Evolutionary conservation across 192 early-diverging fungal species (phyloP).

Genomic region (Allomyces macrogynus): DNA sequence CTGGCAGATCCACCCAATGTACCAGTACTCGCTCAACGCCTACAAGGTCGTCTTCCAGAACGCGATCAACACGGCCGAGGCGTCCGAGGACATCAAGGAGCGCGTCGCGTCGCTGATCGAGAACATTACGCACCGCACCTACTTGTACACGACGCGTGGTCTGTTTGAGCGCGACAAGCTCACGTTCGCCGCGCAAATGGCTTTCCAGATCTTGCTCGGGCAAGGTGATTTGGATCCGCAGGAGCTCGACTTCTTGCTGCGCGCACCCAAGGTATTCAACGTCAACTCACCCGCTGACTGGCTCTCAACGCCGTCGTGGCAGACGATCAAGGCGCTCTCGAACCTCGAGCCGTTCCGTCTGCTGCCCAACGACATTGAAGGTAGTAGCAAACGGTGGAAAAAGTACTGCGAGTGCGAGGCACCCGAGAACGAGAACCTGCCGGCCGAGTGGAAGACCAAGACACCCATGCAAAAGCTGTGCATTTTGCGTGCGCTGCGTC

Average conservation of each 20-base stretch:
- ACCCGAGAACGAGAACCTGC: slow-evolving; percentile 8
- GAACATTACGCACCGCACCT: slow-evolving; percentile 69
- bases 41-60: slow-evolving; percentile 81
- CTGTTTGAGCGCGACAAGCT: slow-evolving; percentile 79
- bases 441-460: slow-evolving; percentile 5
- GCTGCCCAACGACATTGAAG: slow-evolving; percentile 8
- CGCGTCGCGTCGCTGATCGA: slow-evolving; percentile 52
- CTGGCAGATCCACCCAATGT: slow-evolving; percentile 70
- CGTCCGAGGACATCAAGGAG: slow-evolving; percentile 39
- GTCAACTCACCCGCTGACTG: slow-evolving; percentile 19
- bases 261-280: slow-evolving; percentile 17
- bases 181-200: slow-evolving; percentile 64
- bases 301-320: slow-evolving; percentile 1
- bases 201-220: slow-evolving; percentile 34
- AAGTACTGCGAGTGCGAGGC: slow-evolving; percentile 15
- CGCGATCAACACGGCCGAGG: slow-evolving; percentile 42
- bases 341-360: slow-evolving; percentile 1
- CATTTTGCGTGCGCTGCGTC: slow-evolving; percentile 33
- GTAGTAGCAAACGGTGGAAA: slow-evolving; percentile 8
- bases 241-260: slow-evolving; percentile 35
- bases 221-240: background rate
- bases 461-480: slow-evolving; percentile 8
- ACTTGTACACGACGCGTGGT: slow-evolving; percentile 51
- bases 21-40: slow-evolving; percentile 95
- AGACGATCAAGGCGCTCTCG: slow-evolving; percentile 4